Base-by-base conservation (phyloP, 306 rosid genomes). In the Cucumis melo region DNA sequence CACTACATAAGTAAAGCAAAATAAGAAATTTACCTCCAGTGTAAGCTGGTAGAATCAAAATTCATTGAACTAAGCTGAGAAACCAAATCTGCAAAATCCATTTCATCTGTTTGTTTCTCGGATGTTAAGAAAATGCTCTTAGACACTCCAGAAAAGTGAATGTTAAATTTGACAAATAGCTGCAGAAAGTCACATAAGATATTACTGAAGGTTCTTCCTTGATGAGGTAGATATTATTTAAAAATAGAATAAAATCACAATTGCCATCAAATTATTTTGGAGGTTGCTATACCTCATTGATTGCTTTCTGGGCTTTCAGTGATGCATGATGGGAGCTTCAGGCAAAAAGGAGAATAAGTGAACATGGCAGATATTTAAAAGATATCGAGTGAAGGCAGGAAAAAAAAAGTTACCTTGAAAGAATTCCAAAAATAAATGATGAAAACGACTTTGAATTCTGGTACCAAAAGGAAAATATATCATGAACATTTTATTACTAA, bases 121-220 rank as follows among this genome's bases (percentile, higher is more conserved):
- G 90, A 76, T 75, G 82, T 80, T 82, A 78, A 83, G 89, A 94
- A 90, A 86, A 90, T 89, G 86, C 86, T 89, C 89, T 86, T 89
- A 57, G 99, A 90, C 76, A 94, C 98, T 88, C 99, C 99, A 79
- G 99, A 85, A 84, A 94, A 94, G 83, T 94, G 88, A 81, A 90
- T 94, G 95, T 92, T 94, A 95, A 86, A 94, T 87, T 92, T 94
- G 78, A 94, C 97, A 88, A 94, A 94, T 75, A 94, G 96, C 99
- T 94, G 99, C 82, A 63, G 82, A 81, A 83, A 84, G 57, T 36
- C 55, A 61, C 72, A 58, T 27, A 44, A 70, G 27, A 78, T 87
- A 80, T 67, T 84, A 80, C 59, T 8, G 76, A 66, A 44, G 74
- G 36, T 42, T 46, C 21, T 29, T 71, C 58, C 16, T 48, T 46